phyloP scores from a whole-genome alignment of 768 basidiomycete species.

The Suillus occidentalis region DNA sequence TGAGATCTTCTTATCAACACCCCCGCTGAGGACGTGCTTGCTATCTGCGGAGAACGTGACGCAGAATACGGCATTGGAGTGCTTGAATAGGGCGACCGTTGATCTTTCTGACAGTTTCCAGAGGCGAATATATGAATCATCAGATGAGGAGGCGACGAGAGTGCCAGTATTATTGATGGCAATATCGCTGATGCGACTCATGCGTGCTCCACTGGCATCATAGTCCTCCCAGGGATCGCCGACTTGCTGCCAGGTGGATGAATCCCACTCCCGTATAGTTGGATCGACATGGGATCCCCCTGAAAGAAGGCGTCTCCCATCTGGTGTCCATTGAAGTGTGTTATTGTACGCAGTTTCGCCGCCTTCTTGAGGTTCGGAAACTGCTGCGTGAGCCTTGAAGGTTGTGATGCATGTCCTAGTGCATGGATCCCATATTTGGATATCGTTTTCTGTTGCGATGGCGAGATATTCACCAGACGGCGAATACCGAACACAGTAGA shows the following conservation, averaged over 20 bases:
- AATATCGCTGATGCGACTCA: background rate
- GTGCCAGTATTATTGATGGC: background rate
- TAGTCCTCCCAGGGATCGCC: background rate
- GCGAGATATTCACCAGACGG: background rate
- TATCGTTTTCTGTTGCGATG: background rate
- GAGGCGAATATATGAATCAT: background rate
- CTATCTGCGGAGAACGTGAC: background rate
- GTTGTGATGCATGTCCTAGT: background rate
- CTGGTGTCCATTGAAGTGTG: background rate
- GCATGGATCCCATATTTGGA: background rate
- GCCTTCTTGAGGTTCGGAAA: background rate
- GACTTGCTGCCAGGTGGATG: background rate
- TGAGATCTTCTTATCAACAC: background rate
- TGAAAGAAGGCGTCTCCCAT: background rate
- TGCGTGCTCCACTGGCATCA: no score
- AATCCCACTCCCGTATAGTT: background rate
- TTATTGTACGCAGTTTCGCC: background rate
- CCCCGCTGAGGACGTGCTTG: background rate
- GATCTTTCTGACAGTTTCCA: background rate
- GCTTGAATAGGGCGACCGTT: background rate
- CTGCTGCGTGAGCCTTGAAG: background rate
- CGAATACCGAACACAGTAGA: background rate
- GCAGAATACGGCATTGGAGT: background rate
- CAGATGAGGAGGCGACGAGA: background rate
- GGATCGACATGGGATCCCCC: background rate